Evolutionary conservation across 164 flowering plant genomes (phyloP).

Genomic region (Macadamia integrifolia): DNA sequence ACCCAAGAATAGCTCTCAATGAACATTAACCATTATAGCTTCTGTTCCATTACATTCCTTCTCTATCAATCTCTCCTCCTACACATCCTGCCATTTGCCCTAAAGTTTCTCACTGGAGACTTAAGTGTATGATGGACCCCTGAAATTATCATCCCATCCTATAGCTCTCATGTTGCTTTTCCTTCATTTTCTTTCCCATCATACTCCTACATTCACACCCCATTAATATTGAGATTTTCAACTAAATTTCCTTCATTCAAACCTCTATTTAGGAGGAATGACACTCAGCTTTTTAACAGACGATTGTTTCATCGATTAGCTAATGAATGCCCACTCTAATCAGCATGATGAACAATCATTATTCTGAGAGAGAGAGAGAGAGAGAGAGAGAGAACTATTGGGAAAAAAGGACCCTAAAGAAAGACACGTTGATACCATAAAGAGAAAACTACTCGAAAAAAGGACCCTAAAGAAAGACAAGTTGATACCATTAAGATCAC

Average conservation of each 20-base stretch:
- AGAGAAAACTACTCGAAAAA: neutral
- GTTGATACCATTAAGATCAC: too few relatives aligned
- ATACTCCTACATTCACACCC: neutral
- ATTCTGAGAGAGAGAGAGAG: neutral
- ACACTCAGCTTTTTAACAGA: neutral
- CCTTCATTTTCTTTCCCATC: neutral
- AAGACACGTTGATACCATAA: neutral
- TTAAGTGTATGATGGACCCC: neutral
- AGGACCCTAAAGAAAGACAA: too few relatives aligned
- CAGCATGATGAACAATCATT: slow-evolving; percentile 15
- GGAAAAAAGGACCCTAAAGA: too few relatives aligned
- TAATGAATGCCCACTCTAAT: slow-evolving; percentile 1
- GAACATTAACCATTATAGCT: slow-evolving; percentile 4
- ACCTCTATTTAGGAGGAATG: neutral
- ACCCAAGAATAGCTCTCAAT: slow-evolving; percentile 10
- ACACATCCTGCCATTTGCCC: neutral
- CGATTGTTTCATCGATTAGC: slow-evolving; percentile 7
- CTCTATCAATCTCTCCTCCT: neutral
- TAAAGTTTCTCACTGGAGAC: neutral
- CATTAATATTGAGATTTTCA: too few relatives aligned
- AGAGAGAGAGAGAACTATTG: neutral
- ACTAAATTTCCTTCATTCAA: too few relatives aligned
- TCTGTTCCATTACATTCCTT: slow-evolving; percentile 1
- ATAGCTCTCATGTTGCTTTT: neutral
- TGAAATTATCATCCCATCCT: neutral